Evolutionary conservation across 177 flowering plant species (phyloP), one percentile per base, ranked within the genome.

Genomic region (Vitis hybrid): DNA sequence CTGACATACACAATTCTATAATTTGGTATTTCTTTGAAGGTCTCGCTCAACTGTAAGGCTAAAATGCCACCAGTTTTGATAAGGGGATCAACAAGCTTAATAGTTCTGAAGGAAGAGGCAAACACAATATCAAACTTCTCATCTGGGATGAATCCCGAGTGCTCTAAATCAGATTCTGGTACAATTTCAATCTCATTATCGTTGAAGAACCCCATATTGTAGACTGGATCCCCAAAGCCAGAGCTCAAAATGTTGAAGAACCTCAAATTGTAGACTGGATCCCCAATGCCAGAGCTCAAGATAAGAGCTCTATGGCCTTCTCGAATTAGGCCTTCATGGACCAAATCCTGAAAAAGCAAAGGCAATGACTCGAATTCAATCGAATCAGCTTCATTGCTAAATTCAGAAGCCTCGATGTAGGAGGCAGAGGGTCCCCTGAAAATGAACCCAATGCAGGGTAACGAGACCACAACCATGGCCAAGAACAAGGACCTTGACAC

Each of bases 401-500:
- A 39, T 7, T 39, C 45, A 39, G 45, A 39, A 6, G 45, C 45
- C 5, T 39, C 45, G 2, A 6, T 39, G 45, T 39, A 39, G 45
- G 45, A 5, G 45, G 65, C 48, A 39, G 61, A 61, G 2, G 33
- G 16, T 10, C 66, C 71, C 16, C 64, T 20, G 0, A 65, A 1
- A 10, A 74, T 12, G 1, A 81, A 77, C 14, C 79, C 79, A 6
- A 86, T 3, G 70, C 72, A 80, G 7, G 90, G 89, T 58, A 93
- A 65, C 1, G 89, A 39, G 9, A 82, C 29, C 52, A 93, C 66
- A 13, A 77, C 29, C 70, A 85, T 65, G 0, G 82, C 78, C 50
- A 93, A 68, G 62, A 90, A 61, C 66, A 89, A 15, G 0, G 81
- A 80, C 22, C 90, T 69, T 18, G 89, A 78, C 4, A 92, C n/a